These are phyloP conservation scores for Pestalotiopsis sp. DNA, from an alignment of 2,329 filamentous ascomycete species.

Conservation along the genomic window DNA sequence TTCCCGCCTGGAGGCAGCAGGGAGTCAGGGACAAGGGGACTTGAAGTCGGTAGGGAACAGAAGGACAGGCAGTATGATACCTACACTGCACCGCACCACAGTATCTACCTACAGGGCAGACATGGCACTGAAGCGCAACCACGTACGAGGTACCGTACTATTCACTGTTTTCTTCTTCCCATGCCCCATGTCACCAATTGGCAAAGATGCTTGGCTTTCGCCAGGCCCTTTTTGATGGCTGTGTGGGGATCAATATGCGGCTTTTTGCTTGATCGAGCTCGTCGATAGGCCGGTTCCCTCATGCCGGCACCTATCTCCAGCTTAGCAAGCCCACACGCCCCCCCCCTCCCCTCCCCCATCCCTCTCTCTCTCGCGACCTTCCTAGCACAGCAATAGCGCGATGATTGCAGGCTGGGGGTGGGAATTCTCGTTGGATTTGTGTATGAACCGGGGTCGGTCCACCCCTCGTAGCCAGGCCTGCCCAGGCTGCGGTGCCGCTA, in stretches of 20 bases:
- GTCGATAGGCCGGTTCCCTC: slow-evolving; percentile 17
- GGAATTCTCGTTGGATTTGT: not conserved
- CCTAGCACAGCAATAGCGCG: slow-evolving; percentile 13
- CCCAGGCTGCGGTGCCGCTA: not conserved
- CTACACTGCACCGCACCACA: not conserved
- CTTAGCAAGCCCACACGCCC: not conserved
- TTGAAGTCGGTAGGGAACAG: not conserved
- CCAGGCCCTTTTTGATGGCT: slow-evolving; percentile 15
- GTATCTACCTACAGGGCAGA: not conserved
- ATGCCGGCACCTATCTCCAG: slow-evolving; percentile 13
- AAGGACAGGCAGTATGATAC: not conserved
- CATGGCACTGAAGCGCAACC: not conserved
- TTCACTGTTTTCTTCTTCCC: not conserved
- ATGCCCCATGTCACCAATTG: not conserved
- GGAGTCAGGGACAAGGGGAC: not conserved
- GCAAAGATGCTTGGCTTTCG: not conserved
- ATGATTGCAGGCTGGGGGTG: not conserved
- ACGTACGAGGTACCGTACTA: too few relatives aligned
- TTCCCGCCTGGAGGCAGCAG: not conserved
- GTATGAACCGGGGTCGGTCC: not conserved
- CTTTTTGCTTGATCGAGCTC: slow-evolving; percentile 30
- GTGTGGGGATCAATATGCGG: slow-evolving; percentile 23
- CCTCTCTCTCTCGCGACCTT: slow-evolving; percentile 6
- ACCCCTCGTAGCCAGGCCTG: not conserved
- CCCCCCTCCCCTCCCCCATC: too few relatives aligned